Evolutionary conservation across 306 rosid genomes (phyloP).

Genomic region (Cucurbita moschata): DNA sequence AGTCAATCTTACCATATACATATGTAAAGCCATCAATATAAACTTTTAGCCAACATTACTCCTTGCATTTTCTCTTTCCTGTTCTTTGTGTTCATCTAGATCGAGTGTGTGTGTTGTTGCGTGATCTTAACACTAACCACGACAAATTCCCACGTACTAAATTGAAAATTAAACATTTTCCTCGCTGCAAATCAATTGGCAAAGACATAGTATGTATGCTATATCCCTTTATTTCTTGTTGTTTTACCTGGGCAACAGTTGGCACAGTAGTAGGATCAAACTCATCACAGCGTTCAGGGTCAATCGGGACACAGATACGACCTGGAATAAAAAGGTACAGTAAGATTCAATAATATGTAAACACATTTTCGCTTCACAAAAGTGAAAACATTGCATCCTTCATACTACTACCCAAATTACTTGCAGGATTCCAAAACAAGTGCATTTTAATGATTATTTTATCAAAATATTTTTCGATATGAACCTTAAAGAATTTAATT

Average conservation of each 20-base stretch:
- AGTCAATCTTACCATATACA: no score
- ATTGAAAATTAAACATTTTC: background rate
- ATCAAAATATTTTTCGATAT: no score
- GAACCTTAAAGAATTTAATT: background rate
- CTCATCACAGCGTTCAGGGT: conserved; percentile 64
- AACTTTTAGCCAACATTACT: no score
- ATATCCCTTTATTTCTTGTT: background rate
- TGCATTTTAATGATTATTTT: background rate
- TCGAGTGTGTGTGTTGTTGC: no score
- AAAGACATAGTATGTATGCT: background rate
- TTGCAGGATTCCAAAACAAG: background rate
- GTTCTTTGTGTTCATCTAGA: no score
- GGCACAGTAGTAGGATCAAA: conserved; percentile 81
- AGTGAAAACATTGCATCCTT: background rate
- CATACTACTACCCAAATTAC: background rate
- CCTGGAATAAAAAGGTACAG: conserved; percentile 27
- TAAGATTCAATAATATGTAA: background rate
- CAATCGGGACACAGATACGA: conserved; percentile 70
- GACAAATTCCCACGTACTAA: background rate
- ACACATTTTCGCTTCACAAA: background rate
- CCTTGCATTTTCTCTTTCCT: no score
- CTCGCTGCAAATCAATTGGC: background rate
- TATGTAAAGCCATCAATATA: no score
- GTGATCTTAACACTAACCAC: background rate
- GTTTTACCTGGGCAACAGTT: conserved; percentile 51